These are phyloP conservation scores for Saprolegnia diclina DNA, from an alignment of 352 stramenopile genomes.

Conservation along the genomic window DNA sequence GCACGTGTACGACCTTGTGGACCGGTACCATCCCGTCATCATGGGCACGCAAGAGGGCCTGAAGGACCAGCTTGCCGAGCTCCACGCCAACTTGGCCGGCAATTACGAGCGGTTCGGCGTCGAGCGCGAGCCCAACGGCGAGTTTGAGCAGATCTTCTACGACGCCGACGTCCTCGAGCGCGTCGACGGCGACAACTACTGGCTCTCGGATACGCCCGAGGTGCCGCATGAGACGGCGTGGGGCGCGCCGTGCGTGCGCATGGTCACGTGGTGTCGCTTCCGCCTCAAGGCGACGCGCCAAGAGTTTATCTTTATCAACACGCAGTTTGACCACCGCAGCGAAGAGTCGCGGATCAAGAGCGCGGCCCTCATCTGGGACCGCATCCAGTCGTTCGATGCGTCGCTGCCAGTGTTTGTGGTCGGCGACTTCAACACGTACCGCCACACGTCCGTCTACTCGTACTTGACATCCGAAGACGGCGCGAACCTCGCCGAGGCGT, in stretches of 20 bases:
- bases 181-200: conserved; percentile 64
- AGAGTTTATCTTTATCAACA: conserved; percentile 74
- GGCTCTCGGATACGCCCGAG: conserved; percentile 68
- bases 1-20: conserved; percentile 66
- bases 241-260: conserved; percentile 59
- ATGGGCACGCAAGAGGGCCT: conserved; percentile 74
- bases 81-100: conserved; percentile 45
- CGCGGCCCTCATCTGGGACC: conserved; percentile 54
- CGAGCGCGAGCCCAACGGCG: conserved; percentile 58
- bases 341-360: conserved; percentile 44
- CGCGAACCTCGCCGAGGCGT: conserved; percentile 63
- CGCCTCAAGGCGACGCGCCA: conserved; percentile 51
- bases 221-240: conserved; percentile 46
- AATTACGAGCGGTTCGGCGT: conserved; percentile 70
- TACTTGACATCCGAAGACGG: conserved; percentile 71
- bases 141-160: conserved; percentile 83
- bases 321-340: conserved; percentile 66
- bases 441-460: conserved; percentile 68
- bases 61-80: conserved; percentile 55
- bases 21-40: conserved; percentile 61
- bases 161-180: conserved; percentile 46
- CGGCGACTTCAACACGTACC: conserved; percentile 84
- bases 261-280: conserved; percentile 72
- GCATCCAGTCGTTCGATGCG: conserved; percentile 48
- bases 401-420: conserved; percentile 66